Evolutionary conservation across 2,329 filamentous ascomycete species (phyloP).

Genomic region (Fusarium solani-melongenae): DNA sequence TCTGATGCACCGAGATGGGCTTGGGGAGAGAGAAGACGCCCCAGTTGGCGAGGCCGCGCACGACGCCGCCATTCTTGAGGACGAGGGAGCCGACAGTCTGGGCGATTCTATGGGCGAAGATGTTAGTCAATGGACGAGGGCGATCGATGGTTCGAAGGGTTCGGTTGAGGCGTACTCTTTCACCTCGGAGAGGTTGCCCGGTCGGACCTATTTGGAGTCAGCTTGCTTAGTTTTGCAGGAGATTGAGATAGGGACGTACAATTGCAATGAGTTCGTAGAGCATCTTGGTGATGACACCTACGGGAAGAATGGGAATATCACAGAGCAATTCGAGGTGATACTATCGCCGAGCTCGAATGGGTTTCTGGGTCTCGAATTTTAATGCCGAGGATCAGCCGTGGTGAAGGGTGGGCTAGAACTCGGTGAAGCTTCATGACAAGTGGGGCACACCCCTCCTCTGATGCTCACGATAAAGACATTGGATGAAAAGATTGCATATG

Average conservation of each 20-base stretch:
- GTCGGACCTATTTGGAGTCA: constrained; percentile 76
- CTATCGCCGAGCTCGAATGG: constrained; percentile 28
- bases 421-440: constrained; percentile 25
- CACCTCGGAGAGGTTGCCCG: constrained; percentile 88
- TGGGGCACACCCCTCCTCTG: constrained; percentile 11
- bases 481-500: neutral
- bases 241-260: constrained; percentile 67
- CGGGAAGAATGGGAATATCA: constrained; percentile 24
- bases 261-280: constrained; percentile 98
- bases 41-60: constrained; percentile 96
- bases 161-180: constrained; percentile 78
- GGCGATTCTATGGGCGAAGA: constrained; percentile 74
- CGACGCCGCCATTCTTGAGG: constrained; percentile 85
- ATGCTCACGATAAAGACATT: neutral
- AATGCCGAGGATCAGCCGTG: constrained; percentile 48
- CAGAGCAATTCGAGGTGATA: constrained; percentile 17
- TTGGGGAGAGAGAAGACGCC: constrained; percentile 89
- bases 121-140: constrained; percentile 18
- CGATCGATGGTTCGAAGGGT: neutral
- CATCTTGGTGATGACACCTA: constrained; percentile 69
- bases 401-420: constrained; percentile 12
- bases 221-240: constrained; percentile 30
- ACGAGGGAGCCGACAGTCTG: constrained; percentile 85
- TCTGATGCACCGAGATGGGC: constrained; percentile 82
- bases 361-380: constrained; percentile 45